Base-by-base conservation (phyloP, 192 early-diverging fungal species). In the Backusella tarrabulga region DNA sequence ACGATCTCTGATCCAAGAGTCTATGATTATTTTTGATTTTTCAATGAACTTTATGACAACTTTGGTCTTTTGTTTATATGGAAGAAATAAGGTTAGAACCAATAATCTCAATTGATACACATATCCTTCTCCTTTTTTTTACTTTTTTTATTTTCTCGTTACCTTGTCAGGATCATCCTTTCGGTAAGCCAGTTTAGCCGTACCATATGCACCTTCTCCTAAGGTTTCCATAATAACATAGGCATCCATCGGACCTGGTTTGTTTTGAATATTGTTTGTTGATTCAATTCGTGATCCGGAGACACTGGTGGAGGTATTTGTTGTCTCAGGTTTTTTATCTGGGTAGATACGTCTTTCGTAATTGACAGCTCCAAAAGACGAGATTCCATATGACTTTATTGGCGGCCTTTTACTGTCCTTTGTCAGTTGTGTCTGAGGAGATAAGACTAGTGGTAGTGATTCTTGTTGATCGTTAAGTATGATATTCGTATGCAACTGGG, bases 11-110 rank as follows among this genome's bases (percentile, higher is more conserved):
- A 67, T 72, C 63, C 92, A 93, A 67, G 73, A 83, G 82, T 83
- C 84, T 52, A 87, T 84, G 11, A 90, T 82, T 34, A 92, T 89
- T 35, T 86, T 79, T 44, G 87, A 86, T 77, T 93, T 92, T 42
- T 87, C 85, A 56, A 93, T 87, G 71, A 85, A 90, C 71, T 93
- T 93, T 72, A 93, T 83, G n/a, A 93, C 92, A 44, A 89, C 81
- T 81, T 71, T 82, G 6, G 42, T 79, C 76, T 76, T 34, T 77
- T 63, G 3, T 15, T 52, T 42, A 42, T 68, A 76, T 44, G 67
- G 35, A 75, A 68, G 34, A 21, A 35, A 36, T 34, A 14, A 34
- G 42, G 35, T 56, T 36, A 81, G 40, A 54, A 23, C 14, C 2
- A 34, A 52, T 32, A 9, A 68, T 26, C 17, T 11, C 23, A 60